A percentile compares a stretch with the other conserved stretches of the same genome.
Conservation (phyloP, 2,329 filamentous ascomycete species). For the Cladosporium sp. region DNA sequence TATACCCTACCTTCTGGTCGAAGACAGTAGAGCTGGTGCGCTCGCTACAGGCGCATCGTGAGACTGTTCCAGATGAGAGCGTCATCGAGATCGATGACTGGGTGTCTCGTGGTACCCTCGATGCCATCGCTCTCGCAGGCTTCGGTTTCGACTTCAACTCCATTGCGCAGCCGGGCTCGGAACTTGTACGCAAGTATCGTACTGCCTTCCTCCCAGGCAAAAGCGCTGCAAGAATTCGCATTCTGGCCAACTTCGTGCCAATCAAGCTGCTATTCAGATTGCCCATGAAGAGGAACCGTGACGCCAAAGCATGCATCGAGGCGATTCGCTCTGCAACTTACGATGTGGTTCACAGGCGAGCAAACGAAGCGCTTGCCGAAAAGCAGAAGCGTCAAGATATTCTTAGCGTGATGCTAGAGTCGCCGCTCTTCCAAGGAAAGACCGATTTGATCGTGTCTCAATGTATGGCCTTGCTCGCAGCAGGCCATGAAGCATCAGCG, state of each 20-base stretch:
- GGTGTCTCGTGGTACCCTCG: constrained; percentile 50
- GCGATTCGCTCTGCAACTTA: background rate
- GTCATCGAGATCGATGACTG: constrained; percentile 44
- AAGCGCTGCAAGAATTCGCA: constrained; percentile 1
- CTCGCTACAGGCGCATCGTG: background rate
- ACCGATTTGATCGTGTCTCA: constrained; percentile 46
- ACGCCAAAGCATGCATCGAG: constrained; percentile 5
- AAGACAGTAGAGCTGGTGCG: constrained; percentile 43
- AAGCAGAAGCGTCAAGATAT: constrained; percentile 37
- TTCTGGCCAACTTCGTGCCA: constrained; percentile 3
- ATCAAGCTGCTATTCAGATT: constrained; percentile 1
- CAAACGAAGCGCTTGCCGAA: background rate
- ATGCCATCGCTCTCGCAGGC: constrained; percentile 56
- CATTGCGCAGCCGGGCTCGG: constrained; percentile 36
- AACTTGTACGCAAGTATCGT: constrained; percentile 41
- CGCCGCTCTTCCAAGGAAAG: constrained; percentile 47
- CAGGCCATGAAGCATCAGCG: constrained; percentile 70
- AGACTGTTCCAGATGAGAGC: background rate
- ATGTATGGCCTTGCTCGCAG: constrained; percentile 52
- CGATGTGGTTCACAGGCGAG: background rate
- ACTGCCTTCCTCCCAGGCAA: constrained; percentile 3
- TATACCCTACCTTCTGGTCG: constrained; percentile 80
- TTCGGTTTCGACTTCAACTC: constrained; percentile 55
- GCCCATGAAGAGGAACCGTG: constrained; percentile 9
- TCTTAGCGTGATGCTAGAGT: constrained; percentile 48